Evolutionary conservation across 1,284 basidiomycete species (phyloP).

Genomic region (Lentinus polychrous): DNA sequence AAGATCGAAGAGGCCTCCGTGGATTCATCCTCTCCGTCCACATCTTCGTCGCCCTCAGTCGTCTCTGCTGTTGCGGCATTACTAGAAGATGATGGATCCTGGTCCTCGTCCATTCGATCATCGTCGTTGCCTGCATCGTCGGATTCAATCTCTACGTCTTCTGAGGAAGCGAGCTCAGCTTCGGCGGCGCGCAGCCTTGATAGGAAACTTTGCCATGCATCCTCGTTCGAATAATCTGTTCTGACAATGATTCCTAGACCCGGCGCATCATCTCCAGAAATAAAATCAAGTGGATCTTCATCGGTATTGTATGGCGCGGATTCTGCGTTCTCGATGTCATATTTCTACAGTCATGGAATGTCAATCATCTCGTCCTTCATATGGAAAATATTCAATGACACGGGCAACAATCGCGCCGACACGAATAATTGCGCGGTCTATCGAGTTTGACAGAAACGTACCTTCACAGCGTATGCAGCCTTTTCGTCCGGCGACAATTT

Average conservation of each 20-base stretch:
- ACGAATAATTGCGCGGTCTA: too few relatives aligned
- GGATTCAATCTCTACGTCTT: constrained; percentile 15
- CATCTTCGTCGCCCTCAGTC: constrained; percentile 30
- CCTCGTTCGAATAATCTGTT: constrained; percentile 60
- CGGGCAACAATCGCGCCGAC: too few relatives aligned
- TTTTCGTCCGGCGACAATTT: constrained; percentile 20
- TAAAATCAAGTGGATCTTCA: constrained; percentile 38
- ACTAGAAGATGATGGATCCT: constrained; percentile 5
- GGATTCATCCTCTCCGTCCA: constrained; percentile 22
- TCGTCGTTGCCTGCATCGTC: constrained; percentile 19
- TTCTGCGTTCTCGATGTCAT: constrained; percentile 2
- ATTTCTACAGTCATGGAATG: too few relatives aligned
- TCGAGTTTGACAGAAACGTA: too few relatives aligned
- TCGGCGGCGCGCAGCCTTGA: constrained; percentile 44
- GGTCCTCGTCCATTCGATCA: constrained; percentile 12
- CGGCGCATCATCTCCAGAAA: constrained; percentile 26
- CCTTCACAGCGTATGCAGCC: constrained; percentile 13
- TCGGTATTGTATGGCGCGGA: constrained; percentile 31
- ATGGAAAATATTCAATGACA: too few relatives aligned
- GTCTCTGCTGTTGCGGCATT: constrained; percentile 21
- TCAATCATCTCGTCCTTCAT: too few relatives aligned
- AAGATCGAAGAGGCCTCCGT: constrained; percentile 34
- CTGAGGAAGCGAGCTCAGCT: constrained; percentile 32
- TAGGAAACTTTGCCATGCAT: constrained; percentile 53
- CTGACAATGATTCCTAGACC: constrained; percentile 54